phyloP scores from a whole-genome alignment of 768 basidiomycete species.

The Cystobasidium onofrii region DNA sequence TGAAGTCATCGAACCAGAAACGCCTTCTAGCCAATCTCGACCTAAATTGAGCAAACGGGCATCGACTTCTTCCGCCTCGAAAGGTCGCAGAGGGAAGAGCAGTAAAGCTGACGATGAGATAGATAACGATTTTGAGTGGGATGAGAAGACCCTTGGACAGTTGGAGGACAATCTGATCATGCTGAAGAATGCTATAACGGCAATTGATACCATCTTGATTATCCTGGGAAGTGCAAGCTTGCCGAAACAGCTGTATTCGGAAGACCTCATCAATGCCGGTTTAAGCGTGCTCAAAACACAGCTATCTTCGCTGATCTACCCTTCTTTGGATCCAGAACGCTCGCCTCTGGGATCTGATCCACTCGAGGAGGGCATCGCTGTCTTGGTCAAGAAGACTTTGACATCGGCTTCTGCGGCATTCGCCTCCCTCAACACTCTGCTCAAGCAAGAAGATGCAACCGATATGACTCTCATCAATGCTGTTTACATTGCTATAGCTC shows the following conservation, averaged over 20 bases:
- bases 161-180: conserved; percentile 55
- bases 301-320: conserved; percentile 69
- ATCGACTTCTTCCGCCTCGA: not conserved
- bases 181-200: conserved; percentile 65
- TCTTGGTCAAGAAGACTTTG: conserved; percentile 50
- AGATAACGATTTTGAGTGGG: conserved; percentile 34
- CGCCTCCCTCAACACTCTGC: conserved; percentile 64
- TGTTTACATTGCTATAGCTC: conserved; percentile 86
- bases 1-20: not conserved
- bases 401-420: conserved; percentile 64
- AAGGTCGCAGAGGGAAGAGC: not conserved
- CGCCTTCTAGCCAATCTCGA: not conserved
- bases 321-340: conserved; percentile 63
- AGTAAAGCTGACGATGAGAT: not conserved
- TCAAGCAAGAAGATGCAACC: conserved; percentile 71
- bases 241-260: conserved; percentile 85
- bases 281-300: conserved; percentile 69
- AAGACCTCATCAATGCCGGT: conserved; percentile 78
- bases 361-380: not conserved
- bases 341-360: conserved; percentile 30
- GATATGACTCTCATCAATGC: conserved; percentile 85
- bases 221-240: conserved; percentile 69
- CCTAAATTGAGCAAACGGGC: not conserved
- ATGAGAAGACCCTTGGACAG: conserved; percentile 53
- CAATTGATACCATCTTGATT: conserved; percentile 73